Conservation (phyloP, 2,329 filamentous ascomycete species). For the Diaporthe eres region DNA sequence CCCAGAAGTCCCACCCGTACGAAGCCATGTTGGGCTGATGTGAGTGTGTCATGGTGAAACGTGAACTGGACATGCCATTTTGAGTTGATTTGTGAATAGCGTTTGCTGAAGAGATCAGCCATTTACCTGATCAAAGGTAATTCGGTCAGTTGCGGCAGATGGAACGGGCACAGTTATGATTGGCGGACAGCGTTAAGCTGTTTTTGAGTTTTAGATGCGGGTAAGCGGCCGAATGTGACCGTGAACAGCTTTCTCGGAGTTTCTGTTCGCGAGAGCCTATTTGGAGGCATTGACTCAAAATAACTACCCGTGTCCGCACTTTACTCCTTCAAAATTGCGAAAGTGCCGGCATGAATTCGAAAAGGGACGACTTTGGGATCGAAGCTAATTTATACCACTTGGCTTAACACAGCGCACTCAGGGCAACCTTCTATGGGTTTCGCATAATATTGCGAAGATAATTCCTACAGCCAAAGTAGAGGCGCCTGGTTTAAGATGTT, state of each 20-base stretch:
- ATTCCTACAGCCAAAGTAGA: rapidly evolving
- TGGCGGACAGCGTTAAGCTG: neutral
- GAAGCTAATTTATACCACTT: neutral
- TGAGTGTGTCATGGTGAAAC: neutral
- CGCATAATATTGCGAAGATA: neutral
- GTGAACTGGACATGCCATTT: neutral
- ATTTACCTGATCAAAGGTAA: neutral
- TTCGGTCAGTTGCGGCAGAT: neutral
- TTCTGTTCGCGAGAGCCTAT: neutral
- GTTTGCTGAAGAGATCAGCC: neutral
- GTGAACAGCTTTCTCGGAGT: neutral
- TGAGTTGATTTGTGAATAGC: neutral
- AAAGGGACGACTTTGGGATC: neutral
- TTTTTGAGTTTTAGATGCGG: neutral
- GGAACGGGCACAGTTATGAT: neutral
- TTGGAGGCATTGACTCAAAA: neutral
- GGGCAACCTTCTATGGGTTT: neutral
- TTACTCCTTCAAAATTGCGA: neutral
- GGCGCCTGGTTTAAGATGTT: too few relatives aligned
- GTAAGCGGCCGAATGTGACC: neutral
- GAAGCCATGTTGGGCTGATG: neutral
- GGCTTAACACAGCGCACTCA: too few relatives aligned
- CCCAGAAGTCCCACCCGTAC: neutral
- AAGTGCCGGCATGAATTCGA: neutral
- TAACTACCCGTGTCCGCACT: neutral